Percentiles rank a stretch among this genome's conserved stretches.
Conservation (phyloP, 2,329 filamentous ascomycete genomes). For the Rhynchosporium graminicola region DNA sequence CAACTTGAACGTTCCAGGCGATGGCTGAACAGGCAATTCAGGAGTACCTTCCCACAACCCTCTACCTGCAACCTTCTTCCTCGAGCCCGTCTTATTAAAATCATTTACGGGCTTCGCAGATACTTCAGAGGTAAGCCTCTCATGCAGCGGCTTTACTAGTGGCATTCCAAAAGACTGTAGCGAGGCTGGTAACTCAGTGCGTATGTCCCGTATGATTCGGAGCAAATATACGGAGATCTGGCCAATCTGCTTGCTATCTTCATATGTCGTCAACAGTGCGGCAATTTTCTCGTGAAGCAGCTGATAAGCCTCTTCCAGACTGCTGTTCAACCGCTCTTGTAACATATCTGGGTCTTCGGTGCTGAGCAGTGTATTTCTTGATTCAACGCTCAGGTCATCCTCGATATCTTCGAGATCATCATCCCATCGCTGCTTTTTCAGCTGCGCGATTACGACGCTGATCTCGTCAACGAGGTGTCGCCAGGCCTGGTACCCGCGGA, state of each 20-base stretch:
- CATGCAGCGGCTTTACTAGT: constrained; percentile 65
- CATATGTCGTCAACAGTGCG: constrained; percentile 50
- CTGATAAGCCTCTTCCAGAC: constrained; percentile 58
- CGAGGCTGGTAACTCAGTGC: constrained; percentile 60
- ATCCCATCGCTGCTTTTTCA: constrained; percentile 72
- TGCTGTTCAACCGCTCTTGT: constrained; percentile 57
- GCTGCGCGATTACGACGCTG: constrained; percentile 60
- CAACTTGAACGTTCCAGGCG: constrained; percentile 71
- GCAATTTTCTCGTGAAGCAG: constrained; percentile 58
- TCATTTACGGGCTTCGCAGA: constrained; percentile 51
- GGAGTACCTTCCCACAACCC: constrained; percentile 81
- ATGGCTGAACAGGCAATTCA: constrained; percentile 75
- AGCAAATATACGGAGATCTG: constrained; percentile 66
- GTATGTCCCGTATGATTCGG: constrained; percentile 73
- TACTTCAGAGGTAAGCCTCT: constrained; percentile 57
- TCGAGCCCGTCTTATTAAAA: constrained; percentile 47
- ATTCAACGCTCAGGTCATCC: constrained; percentile 69
- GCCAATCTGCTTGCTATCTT: constrained; percentile 51
- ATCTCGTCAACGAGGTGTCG: constrained; percentile 70
- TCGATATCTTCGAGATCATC: constrained; percentile 71
- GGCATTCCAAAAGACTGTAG: constrained; percentile 58
- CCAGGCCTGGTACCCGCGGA: constrained; percentile 71
- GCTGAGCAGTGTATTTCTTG: constrained; percentile 66
- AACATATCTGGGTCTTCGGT: constrained; percentile 69
- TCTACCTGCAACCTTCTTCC: constrained; percentile 57